These are phyloP conservation scores for Dictyostelium citrinum DNA, from an alignment of 78 protist genomes.

Conservation along the genomic window DNA sequence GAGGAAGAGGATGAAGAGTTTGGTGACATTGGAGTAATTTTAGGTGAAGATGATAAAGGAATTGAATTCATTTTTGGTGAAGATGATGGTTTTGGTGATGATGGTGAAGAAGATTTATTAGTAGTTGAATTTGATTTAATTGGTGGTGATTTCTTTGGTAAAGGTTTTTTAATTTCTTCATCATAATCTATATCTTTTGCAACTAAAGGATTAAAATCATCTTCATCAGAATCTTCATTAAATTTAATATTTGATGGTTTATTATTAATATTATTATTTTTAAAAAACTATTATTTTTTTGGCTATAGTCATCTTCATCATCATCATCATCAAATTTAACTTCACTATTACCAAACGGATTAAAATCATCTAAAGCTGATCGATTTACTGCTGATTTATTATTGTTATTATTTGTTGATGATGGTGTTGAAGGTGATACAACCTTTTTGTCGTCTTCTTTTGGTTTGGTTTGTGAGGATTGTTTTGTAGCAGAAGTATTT, in stretches of 20 bases:
- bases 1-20: neutral
- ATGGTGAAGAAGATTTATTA: neutral
- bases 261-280: neutral
- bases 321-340: neutral
- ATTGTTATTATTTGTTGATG: neutral
- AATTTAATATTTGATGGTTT: conserved; percentile 3
- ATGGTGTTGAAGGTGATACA: neutral
- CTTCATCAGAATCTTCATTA: neutral
- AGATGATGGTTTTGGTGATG: neutral
- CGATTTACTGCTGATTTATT: neutral
- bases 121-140: neutral
- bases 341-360: neutral
- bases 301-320: neutral
- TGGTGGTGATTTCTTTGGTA: neutral
- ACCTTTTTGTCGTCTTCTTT: neutral
- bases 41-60: neutral
- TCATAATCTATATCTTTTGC: neutral
- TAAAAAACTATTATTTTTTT: neutral
- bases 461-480: neutral
- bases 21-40: neutral
- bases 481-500: too few relatives aligned
- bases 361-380: conserved; percentile 4
- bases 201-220: neutral
- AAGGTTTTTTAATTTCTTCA: neutral
- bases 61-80: neutral